Percentiles rank a stretch among this genome's conserved stretches.
Evolutionary conservation across 306 rosid genomes (phyloP).

Genomic region (Medicago lupulina): DNA sequence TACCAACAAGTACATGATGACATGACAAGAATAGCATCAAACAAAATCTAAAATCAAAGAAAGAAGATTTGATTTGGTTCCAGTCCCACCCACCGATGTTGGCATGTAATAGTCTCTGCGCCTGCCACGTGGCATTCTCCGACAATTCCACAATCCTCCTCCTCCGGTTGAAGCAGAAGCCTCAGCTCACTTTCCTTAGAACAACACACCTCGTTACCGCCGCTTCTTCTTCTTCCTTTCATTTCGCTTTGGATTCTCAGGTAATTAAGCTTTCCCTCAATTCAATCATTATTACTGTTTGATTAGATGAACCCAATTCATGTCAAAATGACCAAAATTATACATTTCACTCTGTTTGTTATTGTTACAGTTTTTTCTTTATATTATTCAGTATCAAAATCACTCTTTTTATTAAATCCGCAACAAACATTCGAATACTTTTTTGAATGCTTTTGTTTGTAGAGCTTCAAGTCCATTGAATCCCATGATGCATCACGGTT

Average conservation of each 20-base stretch:
- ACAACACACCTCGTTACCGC: slow-evolving; percentile 50
- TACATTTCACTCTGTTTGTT: not conserved
- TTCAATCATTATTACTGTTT: not conserved
- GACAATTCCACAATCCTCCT: slow-evolving; percentile 43
- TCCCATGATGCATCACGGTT: slow-evolving; percentile 54
- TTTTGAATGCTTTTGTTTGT: slow-evolving; percentile 14
- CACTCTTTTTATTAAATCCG: too few relatives aligned
- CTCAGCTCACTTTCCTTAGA: not conserved
- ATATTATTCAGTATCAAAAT: too few relatives aligned
- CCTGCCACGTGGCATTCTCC: slow-evolving; percentile 64
- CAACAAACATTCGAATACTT: too few relatives aligned
- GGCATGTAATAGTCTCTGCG: slow-evolving; percentile 53
- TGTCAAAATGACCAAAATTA: not conserved
- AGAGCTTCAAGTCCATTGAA: slow-evolving; percentile 54
- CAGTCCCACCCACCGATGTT: slow-evolving; percentile 38
- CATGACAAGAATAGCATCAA: not conserved
- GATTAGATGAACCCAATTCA: not conserved
- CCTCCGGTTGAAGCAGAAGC: slow-evolving; percentile 46
- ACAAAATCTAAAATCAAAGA: slow-evolving; percentile 8
- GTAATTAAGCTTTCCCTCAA: slow-evolving; percentile 42
- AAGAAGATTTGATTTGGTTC: not conserved
- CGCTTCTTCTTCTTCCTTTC: slow-evolving; percentile 62
- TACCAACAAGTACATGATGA: not conserved
- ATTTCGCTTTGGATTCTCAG: slow-evolving; percentile 72
- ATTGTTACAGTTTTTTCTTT: too few relatives aligned